Evolutionary conservation across 1,284 basidiomycete genomes (phyloP).

Genomic region (Apiotrichum porosum): DNA sequence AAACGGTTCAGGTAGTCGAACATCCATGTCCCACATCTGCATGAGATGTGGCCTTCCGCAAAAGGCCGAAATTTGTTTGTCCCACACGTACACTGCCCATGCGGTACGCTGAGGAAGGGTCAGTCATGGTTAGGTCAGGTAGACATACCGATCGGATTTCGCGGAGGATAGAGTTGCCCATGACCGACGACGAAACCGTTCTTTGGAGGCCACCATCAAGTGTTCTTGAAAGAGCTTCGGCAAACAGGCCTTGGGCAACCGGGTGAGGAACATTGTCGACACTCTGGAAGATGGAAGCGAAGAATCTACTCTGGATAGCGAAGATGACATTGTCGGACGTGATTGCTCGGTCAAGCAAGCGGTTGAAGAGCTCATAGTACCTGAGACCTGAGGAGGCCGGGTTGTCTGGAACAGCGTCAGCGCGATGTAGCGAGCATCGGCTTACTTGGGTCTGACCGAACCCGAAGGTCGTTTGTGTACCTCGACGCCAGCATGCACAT

Average conservation of each 20-base stretch:
- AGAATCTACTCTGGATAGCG: constrained; percentile 16
- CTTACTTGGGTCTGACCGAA: constrained; percentile 3
- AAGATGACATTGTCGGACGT: constrained; percentile 14
- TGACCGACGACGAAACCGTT: neutral
- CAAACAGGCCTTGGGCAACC: constrained; percentile 11
- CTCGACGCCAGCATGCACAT: constrained; percentile 18
- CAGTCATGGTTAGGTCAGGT: neutral
- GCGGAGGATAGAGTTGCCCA: constrained; percentile 2
- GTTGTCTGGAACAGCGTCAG: constrained; percentile 1
- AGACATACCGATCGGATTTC: constrained; percentile 8
- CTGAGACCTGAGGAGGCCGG: constrained; percentile 13
- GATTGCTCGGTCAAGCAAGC: constrained; percentile 16
- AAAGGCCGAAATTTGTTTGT: constrained; percentile 15
- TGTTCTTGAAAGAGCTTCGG: constrained; percentile 9
- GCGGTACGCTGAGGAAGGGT: constrained; percentile 5
- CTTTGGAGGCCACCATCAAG: constrained; percentile 14
- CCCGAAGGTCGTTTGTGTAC: constrained; percentile 7
- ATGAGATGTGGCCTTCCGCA: constrained; percentile 10
- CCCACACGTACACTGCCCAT: constrained; percentile 15
- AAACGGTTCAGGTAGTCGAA: constrained; percentile 13
- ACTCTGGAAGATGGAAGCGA: constrained; percentile 17
- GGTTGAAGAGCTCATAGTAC: constrained; percentile 12
- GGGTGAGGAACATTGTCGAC: constrained; percentile 22
- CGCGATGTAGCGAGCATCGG: too few relatives aligned
- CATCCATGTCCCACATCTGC: constrained; percentile 15